phyloP scores from a whole-genome alignment of 768 basidiomycete genomes.

The Mycena vitilis region DNA sequence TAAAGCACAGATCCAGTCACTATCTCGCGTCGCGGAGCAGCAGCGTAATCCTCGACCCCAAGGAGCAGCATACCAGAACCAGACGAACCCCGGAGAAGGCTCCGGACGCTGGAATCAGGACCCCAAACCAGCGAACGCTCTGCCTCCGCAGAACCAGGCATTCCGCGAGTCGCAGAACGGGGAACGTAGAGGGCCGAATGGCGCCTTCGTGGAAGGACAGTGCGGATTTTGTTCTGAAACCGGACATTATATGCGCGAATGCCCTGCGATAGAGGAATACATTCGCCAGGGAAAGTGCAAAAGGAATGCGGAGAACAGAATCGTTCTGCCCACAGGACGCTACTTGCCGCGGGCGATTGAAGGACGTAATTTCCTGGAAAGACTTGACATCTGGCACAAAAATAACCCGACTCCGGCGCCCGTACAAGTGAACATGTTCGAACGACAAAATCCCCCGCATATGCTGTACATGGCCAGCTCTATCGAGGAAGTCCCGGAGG shows the following conservation, averaged over 20 bases:
- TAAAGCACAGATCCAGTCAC: not conserved
- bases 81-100: not conserved
- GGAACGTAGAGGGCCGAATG: not conserved
- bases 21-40: no score
- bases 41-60: not conserved
- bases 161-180: not conserved
- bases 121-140: not conserved
- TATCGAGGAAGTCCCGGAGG: not conserved
- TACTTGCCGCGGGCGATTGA: not conserved
- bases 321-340: not conserved
- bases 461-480: constrained; percentile 5
- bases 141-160: not conserved
- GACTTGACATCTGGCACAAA: not conserved
- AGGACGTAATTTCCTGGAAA: not conserved
- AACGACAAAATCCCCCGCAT: not conserved
- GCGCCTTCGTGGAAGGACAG: not conserved
- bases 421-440: not conserved
- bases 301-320: not conserved
- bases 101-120: not conserved
- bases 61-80: not conserved
- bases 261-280: not conserved
- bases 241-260: not conserved
- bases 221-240: not conserved
- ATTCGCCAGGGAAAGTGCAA: not conserved
- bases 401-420: not conserved